These are phyloP conservation scores for Ceratopteris richardii DNA, from an alignment of 75 land plant species.

Conservation along the genomic window DNA sequence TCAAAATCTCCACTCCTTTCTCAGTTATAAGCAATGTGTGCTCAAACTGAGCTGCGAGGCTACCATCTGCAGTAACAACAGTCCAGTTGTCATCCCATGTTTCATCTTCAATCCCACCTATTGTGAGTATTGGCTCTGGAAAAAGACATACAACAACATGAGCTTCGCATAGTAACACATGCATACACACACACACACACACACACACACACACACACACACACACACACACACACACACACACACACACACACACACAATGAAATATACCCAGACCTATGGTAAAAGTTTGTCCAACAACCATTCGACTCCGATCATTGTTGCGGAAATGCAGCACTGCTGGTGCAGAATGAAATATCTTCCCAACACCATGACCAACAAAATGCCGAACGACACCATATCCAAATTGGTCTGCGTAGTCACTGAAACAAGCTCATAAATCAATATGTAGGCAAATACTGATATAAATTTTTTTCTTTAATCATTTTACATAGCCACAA, in stretches of 20 bases:
- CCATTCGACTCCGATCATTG: constrained; percentile 73
- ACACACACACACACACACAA: too few species aligned
- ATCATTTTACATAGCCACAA: too few species aligned
- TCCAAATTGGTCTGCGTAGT: constrained; percentile 66
- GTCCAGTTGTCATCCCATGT: constrained; percentile 93
- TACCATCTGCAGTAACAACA: constrained; percentile 81
- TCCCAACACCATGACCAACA: constrained; percentile 96
- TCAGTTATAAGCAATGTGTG: constrained; percentile 79
- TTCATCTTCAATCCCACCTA: constrained; percentile 56
- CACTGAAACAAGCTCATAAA: constrained; percentile 37
- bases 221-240: constrained; percentile 22
- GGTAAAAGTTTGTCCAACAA: constrained; percentile 88
- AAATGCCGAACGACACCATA: constrained; percentile 83
- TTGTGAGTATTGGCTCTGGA: constrained; percentile 93
- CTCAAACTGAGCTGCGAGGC: constrained; percentile 88
- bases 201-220: too few species aligned
- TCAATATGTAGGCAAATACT: background rate
- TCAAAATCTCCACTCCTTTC: constrained; percentile 77
- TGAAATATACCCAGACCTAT: constrained; percentile 46
- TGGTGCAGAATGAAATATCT: constrained; percentile 85
- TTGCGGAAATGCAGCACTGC: constrained; percentile 75
- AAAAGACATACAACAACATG: background rate
- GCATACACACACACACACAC: too few species aligned
- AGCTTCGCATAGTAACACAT: background rate
- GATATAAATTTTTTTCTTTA: background rate